Percentiles rank a stretch among this genome's conserved stretches.
Conservation (phyloP, 768 basidiomycete genomes). For the Agrocybe praecox region DNA sequence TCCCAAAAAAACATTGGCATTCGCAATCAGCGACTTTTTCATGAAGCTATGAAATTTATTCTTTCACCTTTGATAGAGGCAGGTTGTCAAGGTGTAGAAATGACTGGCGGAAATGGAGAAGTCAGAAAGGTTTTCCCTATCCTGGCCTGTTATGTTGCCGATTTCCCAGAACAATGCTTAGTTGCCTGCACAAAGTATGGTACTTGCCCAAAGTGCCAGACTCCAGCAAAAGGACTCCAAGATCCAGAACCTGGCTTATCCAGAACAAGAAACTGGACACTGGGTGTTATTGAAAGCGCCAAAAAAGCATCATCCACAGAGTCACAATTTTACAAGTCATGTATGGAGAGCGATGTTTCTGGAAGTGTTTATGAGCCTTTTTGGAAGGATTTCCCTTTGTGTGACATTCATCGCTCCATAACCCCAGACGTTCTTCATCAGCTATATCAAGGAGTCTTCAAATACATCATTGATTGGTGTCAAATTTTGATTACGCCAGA, state of each 20-base stretch:
- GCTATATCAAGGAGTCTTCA: conserved; percentile 17
- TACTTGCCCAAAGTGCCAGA: conserved; percentile 16
- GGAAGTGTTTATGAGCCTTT: conserved; percentile 14
- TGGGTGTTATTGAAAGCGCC: conserved; percentile 1
- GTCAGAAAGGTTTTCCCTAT: conserved; percentile 20
- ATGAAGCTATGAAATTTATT: conserved; percentile 33
- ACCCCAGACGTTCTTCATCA: conserved; percentile 21
- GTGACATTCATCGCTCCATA: conserved; percentile 13
- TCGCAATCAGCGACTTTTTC: conserved; percentile 32
- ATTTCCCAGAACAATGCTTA: conserved; percentile 43
- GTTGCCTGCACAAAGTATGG: conserved; percentile 25
- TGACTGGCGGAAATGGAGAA: conserved; percentile 30
- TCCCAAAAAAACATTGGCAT: neutral
- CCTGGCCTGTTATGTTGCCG: conserved; percentile 20
- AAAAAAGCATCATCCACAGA: neutral
- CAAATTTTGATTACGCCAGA: neutral
- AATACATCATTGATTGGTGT: conserved; percentile 12
- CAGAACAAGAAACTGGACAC: neutral
- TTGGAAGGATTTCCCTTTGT: conserved; percentile 13
- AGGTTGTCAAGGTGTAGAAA: conserved; percentile 29
- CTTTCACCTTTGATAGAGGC: conserved; percentile 24
- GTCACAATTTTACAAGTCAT: conserved; percentile 1
- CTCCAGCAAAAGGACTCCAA: too few relatives aligned
- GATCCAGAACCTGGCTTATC: neutral
- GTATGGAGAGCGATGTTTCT: conserved; percentile 8